A percentile compares a stretch with the other conserved stretches of the same genome.
Evolutionary conservation across 1,284 basidiomycete species (phyloP).

Genomic region (Cutaneotrichosporon dermatis): DNA sequence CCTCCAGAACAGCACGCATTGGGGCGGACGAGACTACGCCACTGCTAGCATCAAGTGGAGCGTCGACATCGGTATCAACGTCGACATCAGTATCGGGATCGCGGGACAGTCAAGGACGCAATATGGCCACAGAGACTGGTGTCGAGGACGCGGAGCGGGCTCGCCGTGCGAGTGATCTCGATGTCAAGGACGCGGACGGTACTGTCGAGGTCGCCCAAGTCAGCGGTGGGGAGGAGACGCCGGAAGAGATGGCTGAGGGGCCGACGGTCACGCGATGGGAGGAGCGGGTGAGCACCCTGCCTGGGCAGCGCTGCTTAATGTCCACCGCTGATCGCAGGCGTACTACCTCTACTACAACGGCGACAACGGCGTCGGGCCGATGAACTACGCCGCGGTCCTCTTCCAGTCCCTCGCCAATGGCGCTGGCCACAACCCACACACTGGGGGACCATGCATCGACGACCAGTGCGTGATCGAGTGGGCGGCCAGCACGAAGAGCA

Average conservation of each 20-base stretch:
- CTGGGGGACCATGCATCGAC: constrained; percentile 11
- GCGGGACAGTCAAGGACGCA: too few relatives aligned
- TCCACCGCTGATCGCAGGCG: constrained; percentile 4
- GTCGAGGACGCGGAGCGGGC: too few relatives aligned
- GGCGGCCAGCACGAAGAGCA: constrained; percentile 58
- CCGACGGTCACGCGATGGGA: constrained; percentile 16
- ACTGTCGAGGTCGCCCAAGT: too few relatives aligned
- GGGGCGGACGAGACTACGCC: too few relatives aligned
- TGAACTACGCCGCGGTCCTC: constrained; percentile 60
- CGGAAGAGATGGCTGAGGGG: constrained; percentile 6
- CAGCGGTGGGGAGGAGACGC: too few relatives aligned
- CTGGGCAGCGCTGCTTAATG: neutral
- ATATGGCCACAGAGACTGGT: too few relatives aligned
- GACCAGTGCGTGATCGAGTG: constrained; percentile 59
- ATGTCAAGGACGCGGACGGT: too few relatives aligned
- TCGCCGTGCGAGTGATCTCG: too few relatives aligned
- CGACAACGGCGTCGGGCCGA: constrained; percentile 22
- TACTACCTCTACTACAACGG: constrained; percentile 24
- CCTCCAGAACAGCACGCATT: too few relatives aligned
- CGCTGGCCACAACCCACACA: constrained; percentile 62
- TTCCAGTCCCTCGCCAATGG: constrained; percentile 64
- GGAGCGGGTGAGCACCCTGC: constrained; percentile 11
- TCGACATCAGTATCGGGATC: too few relatives aligned
- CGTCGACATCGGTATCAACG: too few relatives aligned
- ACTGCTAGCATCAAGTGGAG: too few relatives aligned